A percentile compares a stretch with the other conserved stretches of the same genome.
phyloP scores from a whole-genome alignment of 2,329 filamentous ascomycete species.

The Penicillium sclerotiorum region DNA sequence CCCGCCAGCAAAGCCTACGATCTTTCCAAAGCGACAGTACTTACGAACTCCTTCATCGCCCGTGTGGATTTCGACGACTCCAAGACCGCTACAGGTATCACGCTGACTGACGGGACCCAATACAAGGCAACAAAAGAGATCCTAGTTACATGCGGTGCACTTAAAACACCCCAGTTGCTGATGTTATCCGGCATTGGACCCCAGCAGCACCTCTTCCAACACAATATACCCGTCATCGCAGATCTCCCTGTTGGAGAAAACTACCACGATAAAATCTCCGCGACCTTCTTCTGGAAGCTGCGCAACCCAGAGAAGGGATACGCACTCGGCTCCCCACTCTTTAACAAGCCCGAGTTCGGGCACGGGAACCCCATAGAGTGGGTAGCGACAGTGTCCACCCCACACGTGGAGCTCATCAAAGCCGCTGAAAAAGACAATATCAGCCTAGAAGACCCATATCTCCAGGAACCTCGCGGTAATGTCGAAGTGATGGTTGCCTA shows the following conservation, averaged over 20 bases:
- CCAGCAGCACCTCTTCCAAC: slow-evolving; percentile 22
- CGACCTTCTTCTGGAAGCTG: slow-evolving; percentile 12
- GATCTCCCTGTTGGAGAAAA: slow-evolving; percentile 15
- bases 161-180: neutral
- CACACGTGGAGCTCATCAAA: neutral
- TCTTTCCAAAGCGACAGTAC: neutral
- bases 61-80: neutral
- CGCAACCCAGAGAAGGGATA: slow-evolving; percentile 14
- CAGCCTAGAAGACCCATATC: slow-evolving; percentile 1
- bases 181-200: slow-evolving; percentile 29
- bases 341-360: neutral
- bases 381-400: neutral
- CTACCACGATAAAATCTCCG: slow-evolving; percentile 12
- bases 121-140: neutral
- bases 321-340: slow-evolving; percentile 2
- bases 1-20: neutral
- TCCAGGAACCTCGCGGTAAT: neutral
- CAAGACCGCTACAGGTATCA: neutral
- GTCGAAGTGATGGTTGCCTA: slow-evolving; percentile 28
- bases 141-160: neutral
- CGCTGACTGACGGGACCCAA: neutral
- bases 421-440: neutral
- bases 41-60: neutral
- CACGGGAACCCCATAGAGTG: slow-evolving; percentile 16
- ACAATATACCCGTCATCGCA: slow-evolving; percentile 28